Evolutionary conservation across 2,329 filamentous ascomycete genomes (phyloP).

Genomic region (Paraphoma chrysanthemicola): DNA sequence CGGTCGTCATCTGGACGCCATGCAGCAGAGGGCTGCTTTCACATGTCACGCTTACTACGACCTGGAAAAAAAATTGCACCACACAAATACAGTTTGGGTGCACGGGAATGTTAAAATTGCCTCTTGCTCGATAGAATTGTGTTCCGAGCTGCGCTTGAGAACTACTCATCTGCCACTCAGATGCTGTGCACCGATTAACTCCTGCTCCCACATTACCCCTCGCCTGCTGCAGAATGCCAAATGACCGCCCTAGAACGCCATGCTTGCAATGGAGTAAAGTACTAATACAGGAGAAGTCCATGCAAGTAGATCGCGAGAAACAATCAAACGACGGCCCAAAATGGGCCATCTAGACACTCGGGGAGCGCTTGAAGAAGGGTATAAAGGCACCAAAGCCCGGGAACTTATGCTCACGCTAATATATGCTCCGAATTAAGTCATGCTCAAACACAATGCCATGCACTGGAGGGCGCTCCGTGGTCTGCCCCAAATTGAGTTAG

Average conservation of each 20-base stretch:
- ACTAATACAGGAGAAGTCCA: slow-evolving; percentile 14
- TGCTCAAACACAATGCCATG: not conserved
- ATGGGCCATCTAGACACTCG: slow-evolving; percentile 3
- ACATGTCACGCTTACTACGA: slow-evolving; percentile 1
- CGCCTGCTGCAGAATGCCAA: not conserved
- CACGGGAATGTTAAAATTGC: no score
- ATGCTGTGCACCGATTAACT: slow-evolving; percentile 2
- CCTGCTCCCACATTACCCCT: slow-evolving; percentile 3
- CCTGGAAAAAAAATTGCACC: not conserved
- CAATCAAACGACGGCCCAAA: slow-evolving; percentile 1
- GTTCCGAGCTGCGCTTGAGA: not conserved
- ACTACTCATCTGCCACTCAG: no score
- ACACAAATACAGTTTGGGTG: no score
- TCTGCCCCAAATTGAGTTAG: not conserved
- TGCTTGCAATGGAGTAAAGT: slow-evolving; percentile 11
- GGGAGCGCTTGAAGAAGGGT: slow-evolving; percentile 14
- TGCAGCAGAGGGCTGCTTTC: not conserved
- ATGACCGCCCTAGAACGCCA: slow-evolving; percentile 13
- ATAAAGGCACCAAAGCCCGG: slow-evolving; percentile 3
- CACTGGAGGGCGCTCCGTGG: not conserved
- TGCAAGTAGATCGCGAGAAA: not conserved
- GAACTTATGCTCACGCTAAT: slow-evolving; percentile 12
- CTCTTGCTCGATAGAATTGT: not conserved
- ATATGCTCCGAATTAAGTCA: slow-evolving; percentile 2
- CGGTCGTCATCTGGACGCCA: slow-evolving; percentile 3